Evolutionary conservation across 495 filamentous ascomycete genomes (phyloP), one percentile per base, ranked within the genome.

Genomic region (Copromyces sp.): DNA sequence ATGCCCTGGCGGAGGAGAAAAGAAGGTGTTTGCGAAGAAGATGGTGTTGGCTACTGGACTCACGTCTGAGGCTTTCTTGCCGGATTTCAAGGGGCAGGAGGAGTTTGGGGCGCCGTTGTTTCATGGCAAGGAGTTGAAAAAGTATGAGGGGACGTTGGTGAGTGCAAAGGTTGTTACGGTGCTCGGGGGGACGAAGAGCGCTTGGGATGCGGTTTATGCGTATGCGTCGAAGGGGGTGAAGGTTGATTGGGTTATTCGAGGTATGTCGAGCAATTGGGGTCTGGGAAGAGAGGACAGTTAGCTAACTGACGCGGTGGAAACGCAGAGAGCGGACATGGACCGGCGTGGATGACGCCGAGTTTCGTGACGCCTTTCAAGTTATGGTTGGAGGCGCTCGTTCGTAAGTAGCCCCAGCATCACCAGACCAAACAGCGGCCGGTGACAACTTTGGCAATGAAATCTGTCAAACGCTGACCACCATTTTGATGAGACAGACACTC

Each of bases 201-300:
- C 87, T 1, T 94, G 88, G 85, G 94, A 96, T 83, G 88, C 88
- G 3, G 92, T 89, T 0, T 94, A 94, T 75, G 83, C 86, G 3
- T 91, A 89, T 76, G 90, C 88, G 2, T 84, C 86, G 0, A 82
- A 85, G 1, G 92, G 91, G 3, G 83, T 90, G 68, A 81, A 88
- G 39, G 91, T 97, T 3, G 85, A 93, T 74, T 93, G 89, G 92
- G 83, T 97, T 38, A 94, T 97, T 73, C 87, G 94, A 72, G 82
- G 84, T 86, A 75, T 16, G 24, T 1, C 35, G 53, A 35, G 47
- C 3, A n/a, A 44, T 3, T 24, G 24, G 24, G 7, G 2, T 40
- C 35, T 45, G 9, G 35, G 7, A 7, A 32, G 12, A 17, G 16
- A n/a, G 16, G 39, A 9, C 12, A 32, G 11, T 35, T 70, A 8